These are phyloP conservation scores for Hyphodiscus hymeniophilus DNA, from an alignment of 495 filamentous ascomycete genomes.

Conservation along the genomic window DNA sequence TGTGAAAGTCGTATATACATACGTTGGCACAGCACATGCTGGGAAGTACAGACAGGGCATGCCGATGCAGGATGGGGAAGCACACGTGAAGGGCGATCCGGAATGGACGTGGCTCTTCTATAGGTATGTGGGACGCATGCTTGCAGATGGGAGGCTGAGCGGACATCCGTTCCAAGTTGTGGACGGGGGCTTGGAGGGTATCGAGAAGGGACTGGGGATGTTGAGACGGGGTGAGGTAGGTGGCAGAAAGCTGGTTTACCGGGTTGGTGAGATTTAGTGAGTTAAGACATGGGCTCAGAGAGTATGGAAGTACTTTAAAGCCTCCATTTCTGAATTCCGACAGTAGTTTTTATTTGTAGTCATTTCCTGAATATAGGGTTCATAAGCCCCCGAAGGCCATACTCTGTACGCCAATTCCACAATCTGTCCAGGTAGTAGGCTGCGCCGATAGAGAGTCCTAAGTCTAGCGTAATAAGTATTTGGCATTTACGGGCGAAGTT, in stretches of 20 bases:
- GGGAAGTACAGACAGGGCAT: slow-evolving; percentile 16
- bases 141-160: slow-evolving; percentile 52
- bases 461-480: no score
- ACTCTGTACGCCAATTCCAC: no score
- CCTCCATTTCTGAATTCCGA: no score
- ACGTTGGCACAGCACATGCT: slow-evolving; percentile 44
- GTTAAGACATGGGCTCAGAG: no score
- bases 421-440: no score
- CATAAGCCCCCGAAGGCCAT: no score
- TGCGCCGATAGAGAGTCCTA: no score
- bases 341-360: no score
- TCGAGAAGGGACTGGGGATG: slow-evolving; percentile 45
- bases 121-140: slow-evolving; percentile 41
- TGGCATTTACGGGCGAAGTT: no score
- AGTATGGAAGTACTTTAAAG: no score
- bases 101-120: slow-evolving; percentile 52
- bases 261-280: slow-evolving; percentile 46
- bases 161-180: slow-evolving; percentile 53
- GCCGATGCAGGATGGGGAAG: slow-evolving; percentile 4
- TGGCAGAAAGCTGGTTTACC: slow-evolving; percentile 59
- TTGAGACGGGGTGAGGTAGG: slow-evolving; percentile 55
- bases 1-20: slow-evolving; percentile 34
- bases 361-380: no score
- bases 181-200: slow-evolving; percentile 45
- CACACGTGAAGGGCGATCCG: slow-evolving; percentile 24